Evolutionary conservation across 768 basidiomycete genomes (phyloP).

Genomic region (Boletus rubescentipes): DNA sequence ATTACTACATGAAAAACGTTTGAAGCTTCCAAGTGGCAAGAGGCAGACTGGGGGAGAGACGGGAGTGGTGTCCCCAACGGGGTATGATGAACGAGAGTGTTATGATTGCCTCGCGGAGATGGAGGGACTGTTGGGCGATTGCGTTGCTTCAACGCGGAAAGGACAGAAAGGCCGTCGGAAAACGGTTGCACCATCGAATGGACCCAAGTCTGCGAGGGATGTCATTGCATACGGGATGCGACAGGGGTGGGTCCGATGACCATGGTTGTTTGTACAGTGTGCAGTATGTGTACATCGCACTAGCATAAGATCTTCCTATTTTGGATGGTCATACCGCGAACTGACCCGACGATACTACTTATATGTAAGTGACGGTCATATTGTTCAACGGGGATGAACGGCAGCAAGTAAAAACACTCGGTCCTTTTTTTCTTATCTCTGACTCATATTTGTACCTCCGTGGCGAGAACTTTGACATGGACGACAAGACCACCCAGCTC

Average conservation of each 20-base stretch:
- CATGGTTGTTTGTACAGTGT: too few relatives aligned
- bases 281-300: too few relatives aligned
- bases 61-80: slow-evolving; percentile 22
- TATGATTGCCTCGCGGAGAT: slow-evolving; percentile 68
- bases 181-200: slow-evolving; percentile 22
- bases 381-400: neutral
- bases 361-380: neutral
- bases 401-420: slow-evolving; percentile 7
- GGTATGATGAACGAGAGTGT: slow-evolving; percentile 65
- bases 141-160: slow-evolving; percentile 41
- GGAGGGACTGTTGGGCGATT: slow-evolving; percentile 53
- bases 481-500: slow-evolving; percentile 46
- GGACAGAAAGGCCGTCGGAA: slow-evolving; percentile 36
- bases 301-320: slow-evolving; percentile 15
- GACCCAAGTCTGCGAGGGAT: slow-evolving; percentile 50
- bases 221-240: slow-evolving; percentile 59
- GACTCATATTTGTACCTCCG: neutral
- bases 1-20: slow-evolving; percentile 65
- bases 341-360: neutral
- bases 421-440: slow-evolving; percentile 3
- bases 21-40: slow-evolving; percentile 55
- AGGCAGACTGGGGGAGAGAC: slow-evolving; percentile 26
- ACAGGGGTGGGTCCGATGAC: slow-evolving; percentile 58
- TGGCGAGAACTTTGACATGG: slow-evolving; percentile 26
- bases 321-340: neutral